Evolutionary conservation across 2,329 filamentous ascomycete species (phyloP).

Genomic region (Furcasterigmium sp.): DNA sequence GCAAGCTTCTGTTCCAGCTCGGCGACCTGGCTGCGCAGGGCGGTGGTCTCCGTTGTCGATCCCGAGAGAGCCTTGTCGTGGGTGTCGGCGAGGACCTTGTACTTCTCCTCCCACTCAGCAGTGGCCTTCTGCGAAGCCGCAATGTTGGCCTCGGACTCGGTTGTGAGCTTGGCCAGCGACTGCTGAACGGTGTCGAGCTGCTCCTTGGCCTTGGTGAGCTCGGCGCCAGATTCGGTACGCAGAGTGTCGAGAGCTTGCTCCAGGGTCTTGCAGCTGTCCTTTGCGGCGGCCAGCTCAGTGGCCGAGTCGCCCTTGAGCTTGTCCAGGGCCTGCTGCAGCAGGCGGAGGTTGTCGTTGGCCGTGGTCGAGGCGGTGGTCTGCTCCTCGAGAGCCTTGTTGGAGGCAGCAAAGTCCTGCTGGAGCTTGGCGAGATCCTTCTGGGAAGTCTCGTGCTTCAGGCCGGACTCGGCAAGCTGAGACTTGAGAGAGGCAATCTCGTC

Average conservation of each 20-base stretch:
- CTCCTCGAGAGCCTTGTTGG: conserved; percentile 18
- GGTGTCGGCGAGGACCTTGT: conserved; percentile 16
- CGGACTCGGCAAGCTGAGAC: conserved; percentile 25
- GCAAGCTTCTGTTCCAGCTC: conserved; percentile 16
- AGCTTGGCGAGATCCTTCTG: conserved; percentile 22
- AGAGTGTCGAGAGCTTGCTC: conserved; percentile 19
- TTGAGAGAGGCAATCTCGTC: conserved; percentile 25
- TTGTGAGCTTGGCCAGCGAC: conserved; percentile 14
- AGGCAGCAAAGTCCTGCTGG: conserved; percentile 23
- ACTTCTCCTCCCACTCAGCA: conserved; percentile 11
- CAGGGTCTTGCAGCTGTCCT: conserved; percentile 19
- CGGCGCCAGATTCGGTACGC: conserved; percentile 19
- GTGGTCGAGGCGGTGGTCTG: conserved; percentile 18
- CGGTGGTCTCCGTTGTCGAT: conserved; percentile 17
- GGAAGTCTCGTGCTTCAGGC: conserved; percentile 24
- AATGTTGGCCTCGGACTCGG: conserved; percentile 20
- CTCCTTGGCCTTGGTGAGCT: conserved; percentile 22
- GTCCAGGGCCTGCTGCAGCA: conserved; percentile 16
- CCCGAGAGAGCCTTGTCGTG: conserved; percentile 20
- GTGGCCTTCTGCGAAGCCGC: conserved; percentile 22
- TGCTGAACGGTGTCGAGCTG: conserved; percentile 16
- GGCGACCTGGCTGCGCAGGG: conserved; percentile 10
- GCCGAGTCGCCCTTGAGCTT: conserved; percentile 24
- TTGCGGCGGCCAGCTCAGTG: conserved; percentile 21
- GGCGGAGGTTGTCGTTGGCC: conserved; percentile 9